A percentile compares a stretch with the other conserved stretches of the same genome.
Conservation (phyloP, 768 basidiomycete species). For the Dacryopinax spathularia region DNA sequence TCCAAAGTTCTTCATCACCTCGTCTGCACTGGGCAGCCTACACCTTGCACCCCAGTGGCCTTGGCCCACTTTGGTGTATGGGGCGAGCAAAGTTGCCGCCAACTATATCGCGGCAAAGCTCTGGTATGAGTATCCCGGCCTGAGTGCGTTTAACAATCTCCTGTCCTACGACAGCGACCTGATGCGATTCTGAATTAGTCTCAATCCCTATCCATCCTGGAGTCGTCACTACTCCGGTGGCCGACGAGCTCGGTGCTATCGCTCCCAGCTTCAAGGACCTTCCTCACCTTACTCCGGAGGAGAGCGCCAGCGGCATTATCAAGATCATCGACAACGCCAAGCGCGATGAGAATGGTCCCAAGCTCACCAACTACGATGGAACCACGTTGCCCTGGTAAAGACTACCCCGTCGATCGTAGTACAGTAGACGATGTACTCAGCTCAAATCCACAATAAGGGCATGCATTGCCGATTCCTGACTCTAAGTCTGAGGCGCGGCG, state of each 20-base stretch:
- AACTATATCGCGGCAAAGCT: conserved; percentile 11
- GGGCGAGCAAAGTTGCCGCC: conserved; percentile 12
- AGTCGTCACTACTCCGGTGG: not conserved
- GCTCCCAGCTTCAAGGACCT: too few species aligned
- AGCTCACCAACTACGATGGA: not conserved
- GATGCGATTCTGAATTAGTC: too few species aligned
- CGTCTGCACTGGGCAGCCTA: conserved; percentile 6
- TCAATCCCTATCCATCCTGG: not conserved
- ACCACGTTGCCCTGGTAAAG: not conserved
- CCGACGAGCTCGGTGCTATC: too few species aligned
- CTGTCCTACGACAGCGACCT: too few species aligned
- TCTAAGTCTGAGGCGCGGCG: too few species aligned
- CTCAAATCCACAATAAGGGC: too few species aligned
- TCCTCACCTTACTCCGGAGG: not conserved
- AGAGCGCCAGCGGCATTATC: conserved; percentile 7
- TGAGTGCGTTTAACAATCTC: conserved; percentile 6
- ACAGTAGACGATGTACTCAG: too few species aligned
- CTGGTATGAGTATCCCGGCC: not conserved
- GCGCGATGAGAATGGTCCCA: conserved; percentile 7
- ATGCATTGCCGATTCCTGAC: too few species aligned
- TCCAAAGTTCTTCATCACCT: conserved; percentile 13
- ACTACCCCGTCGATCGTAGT: too few species aligned
- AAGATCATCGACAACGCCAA: conserved; percentile 6
- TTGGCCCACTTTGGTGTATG: not conserved
- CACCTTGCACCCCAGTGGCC: not conserved